phyloP scores from a whole-genome alignment of 2,329 filamentous ascomycete genomes.

The Fusarium dlaminii region DNA sequence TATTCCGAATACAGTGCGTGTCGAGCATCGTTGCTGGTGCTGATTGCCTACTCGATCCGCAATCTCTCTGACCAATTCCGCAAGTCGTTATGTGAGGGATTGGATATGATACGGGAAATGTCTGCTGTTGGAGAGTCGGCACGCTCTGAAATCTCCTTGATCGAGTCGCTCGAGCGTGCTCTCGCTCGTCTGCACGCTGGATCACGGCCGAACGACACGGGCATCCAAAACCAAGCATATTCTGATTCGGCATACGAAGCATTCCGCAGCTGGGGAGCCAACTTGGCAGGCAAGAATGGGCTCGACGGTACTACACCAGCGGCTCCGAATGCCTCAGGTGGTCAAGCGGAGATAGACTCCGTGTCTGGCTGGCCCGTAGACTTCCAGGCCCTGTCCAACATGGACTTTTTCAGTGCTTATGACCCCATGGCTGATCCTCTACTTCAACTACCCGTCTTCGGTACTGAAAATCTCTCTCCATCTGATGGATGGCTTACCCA shows the following conservation, averaged over 20 bases:
- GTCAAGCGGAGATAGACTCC: neutral
- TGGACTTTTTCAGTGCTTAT: constrained; percentile 5
- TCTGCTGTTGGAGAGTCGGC: neutral
- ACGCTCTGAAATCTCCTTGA: neutral
- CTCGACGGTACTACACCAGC: neutral
- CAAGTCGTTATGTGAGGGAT: neutral
- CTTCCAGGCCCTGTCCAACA: neutral
- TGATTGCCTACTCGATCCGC: constrained; percentile 4
- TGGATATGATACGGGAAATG: constrained; percentile 2
- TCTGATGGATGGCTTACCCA: neutral
- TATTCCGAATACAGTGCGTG: constrained; percentile 8
- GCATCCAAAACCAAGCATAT: neutral
- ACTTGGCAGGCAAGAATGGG: neutral
- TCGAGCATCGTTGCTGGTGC: neutral
- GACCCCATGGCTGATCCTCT: neutral
- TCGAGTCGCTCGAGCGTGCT: constrained; percentile 3
- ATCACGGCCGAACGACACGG: neutral
- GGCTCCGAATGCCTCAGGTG: neutral
- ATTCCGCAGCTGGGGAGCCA: neutral
- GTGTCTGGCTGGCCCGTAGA: neutral
- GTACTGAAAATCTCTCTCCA: neutral
- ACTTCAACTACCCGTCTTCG: neutral
- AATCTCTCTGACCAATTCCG: neutral
- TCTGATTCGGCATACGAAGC: neutral
- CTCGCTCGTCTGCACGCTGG: neutral